Evolutionary conservation across 345 rosid species (phyloP).

Genomic region (Brassica rapa): DNA sequence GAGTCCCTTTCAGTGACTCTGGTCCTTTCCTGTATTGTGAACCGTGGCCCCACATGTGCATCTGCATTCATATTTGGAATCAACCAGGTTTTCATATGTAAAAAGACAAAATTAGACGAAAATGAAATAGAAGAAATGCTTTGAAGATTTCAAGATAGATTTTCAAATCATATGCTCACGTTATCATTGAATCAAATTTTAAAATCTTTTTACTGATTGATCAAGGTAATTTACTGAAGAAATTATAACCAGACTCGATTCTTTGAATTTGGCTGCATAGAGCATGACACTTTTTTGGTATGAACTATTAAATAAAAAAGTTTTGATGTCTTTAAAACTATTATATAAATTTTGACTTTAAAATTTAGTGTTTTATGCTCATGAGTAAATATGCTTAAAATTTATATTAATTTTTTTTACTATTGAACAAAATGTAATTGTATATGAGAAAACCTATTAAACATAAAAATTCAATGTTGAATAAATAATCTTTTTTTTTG

Average conservation of each 20-base stretch:
- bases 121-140: slow-evolving; percentile 1
- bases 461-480: neutral
- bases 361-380: neutral
- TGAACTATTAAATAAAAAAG: neutral
- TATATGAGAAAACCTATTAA: neutral
- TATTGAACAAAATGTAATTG: neutral
- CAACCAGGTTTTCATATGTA: neutral
- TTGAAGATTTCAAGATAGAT: neutral
- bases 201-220: neutral
- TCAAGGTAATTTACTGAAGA: neutral
- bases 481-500: neutral
- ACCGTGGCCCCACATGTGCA: slow-evolving; percentile 99
- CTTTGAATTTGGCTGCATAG: neutral
- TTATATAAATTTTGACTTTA: neutral
- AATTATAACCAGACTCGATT: neutral
- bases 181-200: neutral
- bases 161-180: neutral
- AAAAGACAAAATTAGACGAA: neutral
- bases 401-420: neutral
- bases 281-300: neutral
- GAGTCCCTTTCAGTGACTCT: slow-evolving; percentile 54
- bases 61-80: slow-evolving; percentile 43
- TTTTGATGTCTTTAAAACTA: neutral
- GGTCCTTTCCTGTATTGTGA: slow-evolving; percentile 59
- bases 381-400: neutral